Percentiles rank a stretch among this genome's conserved stretches.
Conservation (phyloP, 768 basidiomycete species). For the Trametes gibbosa region DNA sequence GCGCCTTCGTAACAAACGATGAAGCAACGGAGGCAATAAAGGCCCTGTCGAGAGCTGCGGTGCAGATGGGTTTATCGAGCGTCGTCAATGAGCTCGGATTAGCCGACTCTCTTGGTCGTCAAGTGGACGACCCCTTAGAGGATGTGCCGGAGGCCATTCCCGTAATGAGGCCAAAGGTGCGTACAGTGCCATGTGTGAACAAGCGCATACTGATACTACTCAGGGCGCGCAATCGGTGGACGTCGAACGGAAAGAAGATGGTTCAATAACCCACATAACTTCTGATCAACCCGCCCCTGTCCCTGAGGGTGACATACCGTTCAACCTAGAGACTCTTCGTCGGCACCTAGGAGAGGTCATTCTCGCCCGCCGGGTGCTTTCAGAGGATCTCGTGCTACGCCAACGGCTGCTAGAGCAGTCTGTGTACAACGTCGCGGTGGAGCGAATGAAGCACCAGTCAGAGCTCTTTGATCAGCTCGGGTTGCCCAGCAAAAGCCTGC, state of each 20-base stretch:
- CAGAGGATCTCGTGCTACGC: slow-evolving; percentile 66
- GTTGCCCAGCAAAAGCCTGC: slow-evolving; percentile 44
- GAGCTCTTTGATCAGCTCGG: slow-evolving; percentile 58
- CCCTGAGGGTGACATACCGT: slow-evolving; percentile 52
- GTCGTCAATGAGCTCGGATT: slow-evolving; percentile 58
- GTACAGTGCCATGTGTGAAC: not conserved
- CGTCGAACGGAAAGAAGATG: slow-evolving; percentile 21
- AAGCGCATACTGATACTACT: not conserved
- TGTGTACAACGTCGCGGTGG: slow-evolving; percentile 78
- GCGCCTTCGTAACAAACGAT: slow-evolving; percentile 50
- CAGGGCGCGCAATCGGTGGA: slow-evolving; percentile 18
- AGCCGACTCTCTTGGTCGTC: slow-evolving; percentile 44
- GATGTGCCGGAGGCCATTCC: slow-evolving; percentile 62
- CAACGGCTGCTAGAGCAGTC: slow-evolving; percentile 84
- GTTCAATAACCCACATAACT: slow-evolving; percentile 15
- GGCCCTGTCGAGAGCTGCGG: slow-evolving; percentile 56
- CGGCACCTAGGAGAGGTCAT: slow-evolving; percentile 63
- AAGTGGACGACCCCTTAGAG: slow-evolving; percentile 41
- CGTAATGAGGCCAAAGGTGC: slow-evolving; percentile 48
- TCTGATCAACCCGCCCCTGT: slow-evolving; percentile 25
- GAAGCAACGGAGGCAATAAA: slow-evolving; percentile 56
- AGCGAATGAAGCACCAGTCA: slow-evolving; percentile 63
- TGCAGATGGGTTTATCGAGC: slow-evolving; percentile 47
- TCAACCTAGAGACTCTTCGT: slow-evolving; percentile 72
- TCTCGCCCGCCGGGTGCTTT: slow-evolving; percentile 59